Percentiles rank a stretch among this genome's conserved stretches.
These are phyloP conservation scores for Termitomyces sp. DNA, from an alignment of 768 basidiomycete species.

Conservation along the genomic window DNA sequence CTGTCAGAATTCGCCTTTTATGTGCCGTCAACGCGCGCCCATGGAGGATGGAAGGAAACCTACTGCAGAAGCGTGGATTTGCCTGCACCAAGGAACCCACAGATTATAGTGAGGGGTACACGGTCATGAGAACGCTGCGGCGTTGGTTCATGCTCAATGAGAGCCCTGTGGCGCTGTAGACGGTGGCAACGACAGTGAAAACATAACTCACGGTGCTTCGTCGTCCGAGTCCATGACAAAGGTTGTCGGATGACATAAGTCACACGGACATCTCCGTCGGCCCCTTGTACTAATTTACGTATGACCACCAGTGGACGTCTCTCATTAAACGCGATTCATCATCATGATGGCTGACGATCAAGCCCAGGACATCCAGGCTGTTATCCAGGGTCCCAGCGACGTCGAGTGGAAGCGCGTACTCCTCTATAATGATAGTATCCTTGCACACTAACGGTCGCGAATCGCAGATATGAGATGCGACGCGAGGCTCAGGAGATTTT, in stretches of 20 bases:
- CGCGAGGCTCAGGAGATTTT: conserved; percentile 93
- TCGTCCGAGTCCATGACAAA: conserved; percentile 46
- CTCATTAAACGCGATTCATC: neutral
- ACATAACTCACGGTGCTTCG: conserved; percentile 50
- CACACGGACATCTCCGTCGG: neutral
- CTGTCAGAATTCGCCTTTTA: conserved; percentile 84
- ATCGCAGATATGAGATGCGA: conserved; percentile 84
- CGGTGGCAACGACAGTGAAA: neutral
- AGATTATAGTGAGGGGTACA: conserved; percentile 91
- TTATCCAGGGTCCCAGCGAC: conserved; percentile 78
- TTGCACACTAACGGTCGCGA: neutral
- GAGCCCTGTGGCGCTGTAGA: conserved; percentile 14
- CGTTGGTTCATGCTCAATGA: conserved; percentile 21
- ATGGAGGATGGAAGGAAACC: conserved; percentile 15
- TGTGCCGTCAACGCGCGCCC: neutral
- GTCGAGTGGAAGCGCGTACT: conserved; percentile 77
- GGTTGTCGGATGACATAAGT: conserved; percentile 9
- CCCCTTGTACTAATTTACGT: neutral
- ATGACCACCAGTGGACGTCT: neutral
- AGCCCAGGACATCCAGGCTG: conserved; percentile 44
- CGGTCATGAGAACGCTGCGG: conserved; percentile 12
- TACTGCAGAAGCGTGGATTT: conserved; percentile 90
- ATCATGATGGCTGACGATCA: conserved; percentile 17
- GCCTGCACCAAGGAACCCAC: conserved; percentile 92
- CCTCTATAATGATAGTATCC: neutral